phyloP scores from a whole-genome alignment of 1,284 basidiomycete genomes.

The Ceratobasidium sp. region DNA sequence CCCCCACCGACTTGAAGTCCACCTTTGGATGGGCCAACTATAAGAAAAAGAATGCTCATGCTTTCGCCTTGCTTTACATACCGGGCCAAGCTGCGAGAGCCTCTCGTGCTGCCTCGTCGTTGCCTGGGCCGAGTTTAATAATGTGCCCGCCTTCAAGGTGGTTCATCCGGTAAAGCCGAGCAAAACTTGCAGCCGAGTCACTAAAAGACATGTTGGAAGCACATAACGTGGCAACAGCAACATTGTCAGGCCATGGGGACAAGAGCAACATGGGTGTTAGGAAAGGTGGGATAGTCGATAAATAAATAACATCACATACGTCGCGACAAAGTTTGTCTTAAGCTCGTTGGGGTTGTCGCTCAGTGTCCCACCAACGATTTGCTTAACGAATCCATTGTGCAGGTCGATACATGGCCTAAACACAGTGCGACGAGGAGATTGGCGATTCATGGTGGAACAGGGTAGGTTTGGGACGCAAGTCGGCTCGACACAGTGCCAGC shows the following conservation, averaged over 20 bases:
- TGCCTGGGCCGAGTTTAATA: conserved; percentile 93
- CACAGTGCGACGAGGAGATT: conserved; percentile 49
- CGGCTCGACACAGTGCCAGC: background rate
- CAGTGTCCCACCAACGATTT: conserved; percentile 96
- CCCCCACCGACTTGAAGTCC: conserved; percentile 95
- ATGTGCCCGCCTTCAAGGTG: conserved; percentile 89
- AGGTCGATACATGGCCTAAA: conserved; percentile 98
- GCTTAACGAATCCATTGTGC: conserved; percentile 94
- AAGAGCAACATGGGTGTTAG: background rate
- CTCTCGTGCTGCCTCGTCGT: conserved; percentile 86
- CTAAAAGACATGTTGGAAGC: conserved; percentile 59
- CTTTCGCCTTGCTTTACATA: conserved; percentile 50
- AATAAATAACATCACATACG: conserved; percentile 58
- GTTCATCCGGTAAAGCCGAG: conserved; percentile 78
- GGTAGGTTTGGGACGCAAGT: background rate
- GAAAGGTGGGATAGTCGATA: background rate
- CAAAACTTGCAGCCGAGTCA: conserved; percentile 84
- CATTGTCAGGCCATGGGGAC: background rate
- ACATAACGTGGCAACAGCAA: background rate
- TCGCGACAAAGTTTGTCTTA: conserved; percentile 93
- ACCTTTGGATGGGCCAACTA: conserved; percentile 55
- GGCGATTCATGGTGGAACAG: conserved; percentile 21
- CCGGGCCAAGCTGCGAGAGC: conserved; percentile 88
- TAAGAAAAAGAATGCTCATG: background rate
- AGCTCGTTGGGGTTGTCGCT: conserved; percentile 74